Evolutionary conservation across 495 filamentous ascomycete genomes (phyloP).

Genomic region (Penicillium macrosclerotiorum): DNA sequence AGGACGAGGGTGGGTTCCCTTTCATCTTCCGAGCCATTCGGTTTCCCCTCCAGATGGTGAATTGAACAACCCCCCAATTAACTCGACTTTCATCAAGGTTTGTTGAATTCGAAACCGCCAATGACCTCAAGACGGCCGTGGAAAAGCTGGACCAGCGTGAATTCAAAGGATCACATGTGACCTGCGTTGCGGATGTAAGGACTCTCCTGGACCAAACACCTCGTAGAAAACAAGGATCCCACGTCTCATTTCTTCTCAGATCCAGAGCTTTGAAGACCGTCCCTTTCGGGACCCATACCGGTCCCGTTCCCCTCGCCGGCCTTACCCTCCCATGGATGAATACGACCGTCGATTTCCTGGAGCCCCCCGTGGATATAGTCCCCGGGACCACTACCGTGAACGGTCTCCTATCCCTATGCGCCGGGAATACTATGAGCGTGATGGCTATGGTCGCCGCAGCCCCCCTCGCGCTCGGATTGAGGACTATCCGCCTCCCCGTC

Average conservation of each 20-base stretch:
- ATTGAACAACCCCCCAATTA: too few species aligned
- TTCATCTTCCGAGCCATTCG: constrained; percentile 3
- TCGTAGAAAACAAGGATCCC: constrained; percentile 15
- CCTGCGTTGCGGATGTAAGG: constrained; percentile 81
- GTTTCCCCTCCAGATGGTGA: too few species aligned
- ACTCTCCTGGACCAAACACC: constrained; percentile 14
- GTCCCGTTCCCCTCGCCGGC: constrained; percentile 71
- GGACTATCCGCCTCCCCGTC: constrained; percentile 63
- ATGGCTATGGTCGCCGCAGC: constrained; percentile 64
- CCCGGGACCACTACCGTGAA: constrained; percentile 82
- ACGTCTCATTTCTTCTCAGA: constrained; percentile 45
- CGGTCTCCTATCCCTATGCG: constrained; percentile 70
- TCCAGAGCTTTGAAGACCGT: constrained; percentile 62
- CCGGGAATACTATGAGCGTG: constrained; percentile 80
- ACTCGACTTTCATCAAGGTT: too few species aligned
- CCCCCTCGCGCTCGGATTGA: constrained; percentile 73
- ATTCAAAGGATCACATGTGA: constrained; percentile 84
- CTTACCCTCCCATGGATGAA: constrained; percentile 65
- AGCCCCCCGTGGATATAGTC: constrained; percentile 78
- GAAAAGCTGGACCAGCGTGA: constrained; percentile 89
- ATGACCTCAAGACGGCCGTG: constrained; percentile 84
- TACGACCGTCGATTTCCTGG: constrained; percentile 75
- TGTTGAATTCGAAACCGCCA: constrained; percentile 93
- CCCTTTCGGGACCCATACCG: constrained; percentile 67
- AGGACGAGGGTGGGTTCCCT: constrained; percentile 78